phyloP scores from a whole-genome alignment of 139 green algal species.

The Tetraselmis striata region DNA sequence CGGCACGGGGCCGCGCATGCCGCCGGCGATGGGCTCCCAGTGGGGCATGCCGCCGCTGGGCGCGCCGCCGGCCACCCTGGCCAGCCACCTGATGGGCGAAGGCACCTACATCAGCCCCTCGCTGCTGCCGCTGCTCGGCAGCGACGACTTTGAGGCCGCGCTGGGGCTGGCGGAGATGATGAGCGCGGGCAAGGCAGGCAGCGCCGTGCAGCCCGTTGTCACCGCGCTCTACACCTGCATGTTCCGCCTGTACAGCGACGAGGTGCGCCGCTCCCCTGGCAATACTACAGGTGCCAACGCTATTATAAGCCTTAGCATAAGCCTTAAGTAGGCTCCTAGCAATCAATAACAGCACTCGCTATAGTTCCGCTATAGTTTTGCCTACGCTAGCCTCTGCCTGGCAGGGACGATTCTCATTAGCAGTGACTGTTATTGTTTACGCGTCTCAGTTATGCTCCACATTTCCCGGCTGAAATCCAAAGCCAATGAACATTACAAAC shows the following conservation, averaged over 20 bases:
- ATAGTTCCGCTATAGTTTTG: too few relatives aligned
- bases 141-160: conserved; percentile 29
- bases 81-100: neutral
- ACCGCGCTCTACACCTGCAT: conserved; percentile 25
- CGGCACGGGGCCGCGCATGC: too few relatives aligned
- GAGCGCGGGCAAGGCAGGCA: neutral
- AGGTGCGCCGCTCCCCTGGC: neutral
- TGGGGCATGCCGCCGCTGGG: neutral
- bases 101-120: neutral
- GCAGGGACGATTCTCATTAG: too few relatives aligned
- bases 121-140: conserved; percentile 18
- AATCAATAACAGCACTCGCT: too few relatives aligned
- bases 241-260: conserved; percentile 35
- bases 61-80: neutral
- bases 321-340: too few relatives aligned
- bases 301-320: too few relatives aligned
- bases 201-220: neutral
- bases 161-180: conserved; percentile 23
- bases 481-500: too few relatives aligned
- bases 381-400: too few relatives aligned
- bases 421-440: too few relatives aligned
- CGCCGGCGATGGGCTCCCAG: neutral
- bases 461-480: too few relatives aligned
- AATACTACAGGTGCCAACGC: too few relatives aligned
- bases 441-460: too few relatives aligned